These are phyloP conservation scores for Fusarium devonianum DNA, from an alignment of 2,329 filamentous ascomycete species.

Conservation along the genomic window DNA sequence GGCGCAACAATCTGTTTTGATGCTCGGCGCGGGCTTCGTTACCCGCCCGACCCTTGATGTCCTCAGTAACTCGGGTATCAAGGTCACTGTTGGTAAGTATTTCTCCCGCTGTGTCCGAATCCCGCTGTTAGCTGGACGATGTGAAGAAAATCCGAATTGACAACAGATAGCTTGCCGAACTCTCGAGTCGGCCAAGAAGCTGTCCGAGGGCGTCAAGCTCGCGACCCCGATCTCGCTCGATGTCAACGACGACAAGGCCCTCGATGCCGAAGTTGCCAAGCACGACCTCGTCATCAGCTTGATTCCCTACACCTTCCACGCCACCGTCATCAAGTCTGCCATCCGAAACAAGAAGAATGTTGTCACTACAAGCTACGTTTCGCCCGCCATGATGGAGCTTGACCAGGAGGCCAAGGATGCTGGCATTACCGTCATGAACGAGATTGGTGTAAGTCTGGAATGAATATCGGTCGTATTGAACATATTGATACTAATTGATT, in stretches of 20 bases:
- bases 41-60: conserved; percentile 71
- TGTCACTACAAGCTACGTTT: conserved; percentile 93
- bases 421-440: conserved; percentile 97
- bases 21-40: conserved; percentile 61
- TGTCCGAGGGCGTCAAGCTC: conserved; percentile 75
- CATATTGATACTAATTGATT: neutral
- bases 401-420: conserved; percentile 84
- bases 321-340: conserved; percentile 87
- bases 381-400: conserved; percentile 89
- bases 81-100: conserved; percentile 69
- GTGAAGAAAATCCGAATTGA: conserved; percentile 3
- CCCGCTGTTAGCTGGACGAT: neutral
- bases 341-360: conserved; percentile 96
- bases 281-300: conserved; percentile 80
- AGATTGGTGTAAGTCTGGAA: conserved; percentile 72
- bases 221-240: conserved; percentile 83
- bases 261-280: conserved; percentile 82
- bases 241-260: conserved; percentile 75
- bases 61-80: conserved; percentile 65
- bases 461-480: neutral
- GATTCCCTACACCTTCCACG: conserved; percentile 93
- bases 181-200: conserved; percentile 76
- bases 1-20: conserved; percentile 9
- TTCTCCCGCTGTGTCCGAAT: neutral
- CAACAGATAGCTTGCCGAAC: conserved; percentile 76